Evolutionary conservation across 2,329 filamentous ascomycete genomes (phyloP), one percentile per base, ranked within the genome.

Genomic region (Niveomyces coronatus): DNA sequence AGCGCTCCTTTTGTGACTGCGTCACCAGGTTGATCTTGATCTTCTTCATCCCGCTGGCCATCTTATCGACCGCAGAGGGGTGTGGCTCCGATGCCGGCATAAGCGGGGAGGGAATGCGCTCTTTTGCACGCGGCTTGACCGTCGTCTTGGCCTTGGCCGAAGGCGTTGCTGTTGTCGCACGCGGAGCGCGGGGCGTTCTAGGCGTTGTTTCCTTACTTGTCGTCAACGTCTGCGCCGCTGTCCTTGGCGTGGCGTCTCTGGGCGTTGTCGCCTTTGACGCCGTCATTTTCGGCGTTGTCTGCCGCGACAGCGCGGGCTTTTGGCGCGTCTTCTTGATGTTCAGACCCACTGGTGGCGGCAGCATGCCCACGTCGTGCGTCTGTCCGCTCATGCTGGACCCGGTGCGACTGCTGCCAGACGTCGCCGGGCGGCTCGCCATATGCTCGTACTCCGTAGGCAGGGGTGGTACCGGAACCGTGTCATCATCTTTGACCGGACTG

Each of bases 1-100:
- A n/a, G n/a, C n/a, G n/a, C 35, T 76, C 74, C 47, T 66, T 70
- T 48, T 77, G 70, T 27, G 73, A 64, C 43, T 76, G 67, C 2
- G 73, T 76, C 27, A 78, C 62, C 17, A 79, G 53, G 37, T 71
- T 78, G 48, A 80, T 74, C 51, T 71, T 77, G 41, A 80, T 73
- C 53, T 71, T 76, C 52, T 72, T 77, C 67, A 79, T 71, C 2
- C 71, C 69, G 24, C 61, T 64, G 0, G 74, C 71, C 43, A 81
- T 63, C 35, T 59, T 67, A 37, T 78, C 71, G 24, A 80, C 40
- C 3, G 35, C 19, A 4, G 36, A 27, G 5, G 22, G 27, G 3
- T 35, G 37, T 23, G 28, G 39, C 17, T 37, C 36, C 37, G 40
- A 42, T 15, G 40, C 40, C 4, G 37, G 31, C 30, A 19, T 27